phyloP scores from a whole-genome alignment of 192 early-diverging fungal species.

The Geranomyces variabilis region DNA sequence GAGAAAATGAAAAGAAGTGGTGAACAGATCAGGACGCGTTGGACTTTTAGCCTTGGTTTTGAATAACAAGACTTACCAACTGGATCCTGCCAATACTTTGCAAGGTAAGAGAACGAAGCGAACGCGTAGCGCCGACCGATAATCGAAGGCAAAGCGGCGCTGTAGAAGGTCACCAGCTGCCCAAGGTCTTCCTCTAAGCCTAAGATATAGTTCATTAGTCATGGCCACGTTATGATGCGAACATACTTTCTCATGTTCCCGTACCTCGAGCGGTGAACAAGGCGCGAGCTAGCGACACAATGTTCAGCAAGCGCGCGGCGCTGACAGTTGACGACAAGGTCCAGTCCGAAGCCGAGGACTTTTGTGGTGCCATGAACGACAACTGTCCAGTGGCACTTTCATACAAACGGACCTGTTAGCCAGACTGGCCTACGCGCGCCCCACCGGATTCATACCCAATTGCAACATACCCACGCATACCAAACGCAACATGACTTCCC shows the following conservation, averaged over 20 bases:
- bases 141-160: conserved; percentile 47
- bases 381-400: conserved; percentile 68
- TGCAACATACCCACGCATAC: conserved; percentile 60
- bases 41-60: no score
- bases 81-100: conserved; percentile 86
- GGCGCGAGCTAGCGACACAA: conserved; percentile 59
- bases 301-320: conserved; percentile 67
- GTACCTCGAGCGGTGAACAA: conserved; percentile 55
- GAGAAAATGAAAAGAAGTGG: background rate
- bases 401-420: background rate
- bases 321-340: conserved; percentile 65
- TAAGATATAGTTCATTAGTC: background rate
- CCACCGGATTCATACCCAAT: no score
- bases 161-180: conserved; percentile 55
- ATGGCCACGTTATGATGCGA: background rate
- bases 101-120: conserved; percentile 72
- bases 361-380: conserved; percentile 59
- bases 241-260: background rate
- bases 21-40: conserved; percentile 1
- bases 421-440: no score
- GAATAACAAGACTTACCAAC: conserved; percentile 48
- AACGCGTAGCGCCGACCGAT: conserved; percentile 54
- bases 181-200: conserved; percentile 49
- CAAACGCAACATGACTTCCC: conserved; percentile 35
- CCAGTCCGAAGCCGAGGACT: conserved; percentile 49